Evolutionary conservation across 768 basidiomycete species (phyloP), one percentile per base, ranked within the genome.

Genomic region (Leccinum subtestaceum): DNA sequence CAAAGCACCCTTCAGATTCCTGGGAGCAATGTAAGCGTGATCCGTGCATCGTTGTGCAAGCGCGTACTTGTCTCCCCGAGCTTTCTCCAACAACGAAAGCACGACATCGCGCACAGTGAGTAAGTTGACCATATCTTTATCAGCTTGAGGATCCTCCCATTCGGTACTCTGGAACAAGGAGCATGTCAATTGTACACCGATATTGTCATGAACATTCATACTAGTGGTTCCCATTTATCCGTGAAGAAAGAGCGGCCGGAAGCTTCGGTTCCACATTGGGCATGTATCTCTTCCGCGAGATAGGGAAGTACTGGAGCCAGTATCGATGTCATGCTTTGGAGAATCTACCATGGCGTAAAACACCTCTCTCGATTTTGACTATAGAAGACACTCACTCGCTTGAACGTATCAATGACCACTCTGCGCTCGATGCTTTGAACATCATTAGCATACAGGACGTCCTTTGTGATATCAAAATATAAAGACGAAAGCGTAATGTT

Each of bases 391-490:
- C 78, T 62, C 47, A 92, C 93, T 69, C 87, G 80, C 59, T 85
- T 80, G 12, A 97, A 77, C 2, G 91, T 88, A 5, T 87, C 84
- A 7, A 94, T 71, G 13, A 91, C 80, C 1, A 82, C 82, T 52
- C 83, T 78, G 13, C 96, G 85, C 45, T 84, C 78, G 2, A 71
- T 64, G 59, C 82, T 81, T 21, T 78, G 65, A 2, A 74, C 56
- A 9, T 75, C 68, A 65, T 91, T 81, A 34, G 92, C 91, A 67
- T 99, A 98, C 10, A 99, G 75, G 48, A 82, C 81, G 71, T 98
- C 96, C 71, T 97, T 97, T 34, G 86, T 91, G 52, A 91, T 86
- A 67, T 95, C 94, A 62, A 98, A 92, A 73, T 98, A 98, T 32
- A 96, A 75, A 0, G 93, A 88, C 0, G 96, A 98, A 21, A 98